A percentile compares a stretch with the other conserved stretches of the same genome.
Conservation (phyloP, 2,329 filamentous ascomycete species). For the Pseudofabraea citricarpa region DNA sequence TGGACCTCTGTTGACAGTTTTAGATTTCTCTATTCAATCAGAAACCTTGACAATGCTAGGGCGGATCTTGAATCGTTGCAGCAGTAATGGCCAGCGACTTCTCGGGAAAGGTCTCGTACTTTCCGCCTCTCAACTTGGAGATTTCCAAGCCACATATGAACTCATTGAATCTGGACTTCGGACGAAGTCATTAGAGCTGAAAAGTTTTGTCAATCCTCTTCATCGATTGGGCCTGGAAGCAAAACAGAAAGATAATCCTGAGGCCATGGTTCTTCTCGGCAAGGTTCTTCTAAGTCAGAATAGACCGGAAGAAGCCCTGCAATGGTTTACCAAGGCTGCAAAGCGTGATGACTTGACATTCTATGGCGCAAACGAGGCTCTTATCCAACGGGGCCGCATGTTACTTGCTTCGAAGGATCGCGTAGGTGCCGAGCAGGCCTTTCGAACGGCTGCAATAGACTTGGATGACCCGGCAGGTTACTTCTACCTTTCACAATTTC, state of each 20-base stretch:
- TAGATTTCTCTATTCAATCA: constrained; percentile 20
- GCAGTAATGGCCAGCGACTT: constrained; percentile 9
- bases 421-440: constrained; percentile 15
- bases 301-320: constrained; percentile 16
- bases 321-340: constrained; percentile 20
- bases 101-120: constrained; percentile 19
- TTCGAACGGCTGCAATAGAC: constrained; percentile 25
- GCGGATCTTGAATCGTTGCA: constrained; percentile 18
- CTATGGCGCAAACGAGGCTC: constrained; percentile 21
- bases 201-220: constrained; percentile 10
- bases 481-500: constrained; percentile 22
- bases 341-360: constrained; percentile 9
- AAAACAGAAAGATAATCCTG: constrained; percentile 19
- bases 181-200: constrained; percentile 1
- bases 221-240: constrained; percentile 17
- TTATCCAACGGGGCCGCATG: constrained; percentile 18
- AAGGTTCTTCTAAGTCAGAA: constrained; percentile 16
- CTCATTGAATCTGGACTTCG: constrained; percentile 15
- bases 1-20: background rate
- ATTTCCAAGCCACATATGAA: constrained; percentile 20
- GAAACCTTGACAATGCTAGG: constrained; percentile 17
- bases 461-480: constrained; percentile 24
- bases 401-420: constrained; percentile 11
- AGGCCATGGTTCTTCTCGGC: constrained; percentile 25
- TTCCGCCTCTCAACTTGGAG: constrained; percentile 22